Conservation (phyloP, 2,329 filamentous ascomycete genomes). For the Plectosphaerella plurivora region DNA sequence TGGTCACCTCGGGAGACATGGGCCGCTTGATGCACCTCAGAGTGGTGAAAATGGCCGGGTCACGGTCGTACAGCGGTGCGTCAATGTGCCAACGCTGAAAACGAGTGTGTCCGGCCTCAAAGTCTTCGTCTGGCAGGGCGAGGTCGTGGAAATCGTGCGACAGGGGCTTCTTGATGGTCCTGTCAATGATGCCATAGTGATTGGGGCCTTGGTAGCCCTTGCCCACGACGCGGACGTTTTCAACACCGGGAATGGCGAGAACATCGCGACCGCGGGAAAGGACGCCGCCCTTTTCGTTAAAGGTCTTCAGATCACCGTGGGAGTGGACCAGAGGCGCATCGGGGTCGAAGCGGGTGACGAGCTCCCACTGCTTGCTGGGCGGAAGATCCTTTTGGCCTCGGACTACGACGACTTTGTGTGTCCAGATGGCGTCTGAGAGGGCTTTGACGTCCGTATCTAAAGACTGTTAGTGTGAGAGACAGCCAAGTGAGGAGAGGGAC, state of each 20-base stretch:
- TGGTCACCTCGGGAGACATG: constrained; percentile 25
- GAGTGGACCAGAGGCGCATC: constrained; percentile 33
- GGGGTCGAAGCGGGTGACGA: constrained; percentile 37
- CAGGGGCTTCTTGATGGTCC: constrained; percentile 21
- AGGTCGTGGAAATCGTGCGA: constrained; percentile 32
- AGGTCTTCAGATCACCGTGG: constrained; percentile 34
- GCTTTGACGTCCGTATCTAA: constrained; percentile 29
- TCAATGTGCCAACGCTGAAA: constrained; percentile 47
- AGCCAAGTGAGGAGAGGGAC: neutral
- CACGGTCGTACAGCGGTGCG: constrained; percentile 34
- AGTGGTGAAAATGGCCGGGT: constrained; percentile 37
- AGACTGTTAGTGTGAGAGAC: neutral
- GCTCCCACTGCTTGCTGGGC: constrained; percentile 39
- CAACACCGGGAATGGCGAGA: constrained; percentile 32
- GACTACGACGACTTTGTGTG: constrained; percentile 36
- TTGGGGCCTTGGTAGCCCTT: constrained; percentile 39
- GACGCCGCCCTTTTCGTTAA: constrained; percentile 33
- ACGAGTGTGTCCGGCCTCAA: constrained; percentile 33
- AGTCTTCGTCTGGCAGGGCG: constrained; percentile 25
- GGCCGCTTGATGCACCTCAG: constrained; percentile 33
- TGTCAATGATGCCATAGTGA: constrained; percentile 36
- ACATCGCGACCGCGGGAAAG: constrained; percentile 25
- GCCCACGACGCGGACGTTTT: constrained; percentile 38
- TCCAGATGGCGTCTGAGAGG: constrained; percentile 35
- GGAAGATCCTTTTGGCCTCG: constrained; percentile 33